Evolutionary conservation across 257 asterid genomes (phyloP).

Genomic region (Coffea eugenioides): DNA sequence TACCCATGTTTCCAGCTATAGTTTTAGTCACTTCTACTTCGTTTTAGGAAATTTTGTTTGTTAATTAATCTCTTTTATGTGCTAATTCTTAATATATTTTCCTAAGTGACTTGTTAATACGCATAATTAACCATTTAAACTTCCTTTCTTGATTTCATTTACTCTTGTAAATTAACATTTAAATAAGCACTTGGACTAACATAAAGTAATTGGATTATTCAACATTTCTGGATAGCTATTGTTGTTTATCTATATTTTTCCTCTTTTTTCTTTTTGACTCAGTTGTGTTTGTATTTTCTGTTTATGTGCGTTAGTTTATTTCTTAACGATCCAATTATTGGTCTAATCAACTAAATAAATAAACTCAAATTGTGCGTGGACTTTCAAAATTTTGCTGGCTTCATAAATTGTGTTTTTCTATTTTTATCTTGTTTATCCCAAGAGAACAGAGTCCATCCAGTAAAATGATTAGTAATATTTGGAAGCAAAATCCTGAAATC

Average conservation of each 20-base stretch:
- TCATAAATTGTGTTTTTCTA: not conserved
- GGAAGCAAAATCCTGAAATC: conserved; percentile 9
- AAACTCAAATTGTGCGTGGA: not conserved
- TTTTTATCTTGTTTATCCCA: not conserved
- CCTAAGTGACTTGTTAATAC: too few species aligned
- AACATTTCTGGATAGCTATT: not conserved
- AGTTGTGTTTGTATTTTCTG: not conserved
- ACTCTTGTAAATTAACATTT: not conserved
- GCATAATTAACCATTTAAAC: too few species aligned
- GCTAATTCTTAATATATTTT: not conserved
- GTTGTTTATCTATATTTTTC: not conserved
- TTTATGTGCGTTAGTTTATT: not conserved
- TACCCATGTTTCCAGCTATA: not conserved
- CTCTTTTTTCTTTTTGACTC: not conserved
- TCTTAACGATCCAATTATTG: not conserved
- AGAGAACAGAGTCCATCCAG: too few species aligned
- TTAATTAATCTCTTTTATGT: not conserved
- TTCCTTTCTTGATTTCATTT: too few species aligned
- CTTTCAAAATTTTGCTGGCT: not conserved
- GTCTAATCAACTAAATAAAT: not conserved
- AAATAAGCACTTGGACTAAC: not conserved
- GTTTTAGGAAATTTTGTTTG: not conserved
- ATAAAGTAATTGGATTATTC: too few species aligned
- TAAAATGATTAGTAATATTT: not conserved
- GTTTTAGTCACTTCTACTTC: not conserved